Conservation (phyloP, 208 protist species). For the Blechomonas ayalai region DNA sequence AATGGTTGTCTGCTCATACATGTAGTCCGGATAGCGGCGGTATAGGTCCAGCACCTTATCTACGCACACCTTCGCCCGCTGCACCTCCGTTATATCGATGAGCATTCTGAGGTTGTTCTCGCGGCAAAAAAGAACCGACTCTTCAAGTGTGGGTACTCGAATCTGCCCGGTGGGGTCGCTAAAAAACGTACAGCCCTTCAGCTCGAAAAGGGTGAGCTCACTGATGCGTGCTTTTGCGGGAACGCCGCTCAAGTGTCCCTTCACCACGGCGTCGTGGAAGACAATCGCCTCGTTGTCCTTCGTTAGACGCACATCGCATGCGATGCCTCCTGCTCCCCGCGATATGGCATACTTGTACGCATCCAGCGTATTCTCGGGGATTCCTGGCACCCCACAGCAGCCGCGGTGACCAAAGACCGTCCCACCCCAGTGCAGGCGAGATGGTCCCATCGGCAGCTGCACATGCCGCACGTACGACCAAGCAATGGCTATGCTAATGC, state of each 20-base stretch:
- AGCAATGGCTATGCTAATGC: slow-evolving; percentile 30
- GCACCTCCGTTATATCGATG: slow-evolving; percentile 85
- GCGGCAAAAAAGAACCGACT: slow-evolving; percentile 72
- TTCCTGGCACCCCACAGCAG: slow-evolving; percentile 53
- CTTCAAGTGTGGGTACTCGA: slow-evolving; percentile 79
- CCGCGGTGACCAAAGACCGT: slow-evolving; percentile 87
- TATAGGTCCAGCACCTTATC: slow-evolving; percentile 79
- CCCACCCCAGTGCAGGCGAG: slow-evolving; percentile 62
- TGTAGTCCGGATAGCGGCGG: slow-evolving; percentile 74
- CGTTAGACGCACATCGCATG: slow-evolving; percentile 81
- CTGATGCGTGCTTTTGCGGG: slow-evolving; percentile 43
- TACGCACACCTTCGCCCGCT: slow-evolving; percentile 38
- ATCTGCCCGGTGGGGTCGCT: slow-evolving; percentile 63
- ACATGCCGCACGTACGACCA: slow-evolving; percentile 67
- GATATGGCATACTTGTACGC: slow-evolving; percentile 79
- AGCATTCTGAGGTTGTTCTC: slow-evolving; percentile 71
- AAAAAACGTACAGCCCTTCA: slow-evolving; percentile 45
- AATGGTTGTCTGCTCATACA: slow-evolving; percentile 85
- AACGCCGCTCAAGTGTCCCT: slow-evolving; percentile 27
- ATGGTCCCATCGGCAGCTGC: slow-evolving; percentile 67
- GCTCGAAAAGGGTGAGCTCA: slow-evolving; percentile 66
- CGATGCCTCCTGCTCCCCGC: slow-evolving; percentile 60
- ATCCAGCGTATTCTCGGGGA: slow-evolving; percentile 84
- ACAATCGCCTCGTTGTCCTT: slow-evolving; percentile 81
- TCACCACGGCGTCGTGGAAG: slow-evolving; percentile 67